phyloP scores from a whole-genome alignment of 2,329 filamentous ascomycete species.

The Graphilbum ipis-grandicollis region DNA sequence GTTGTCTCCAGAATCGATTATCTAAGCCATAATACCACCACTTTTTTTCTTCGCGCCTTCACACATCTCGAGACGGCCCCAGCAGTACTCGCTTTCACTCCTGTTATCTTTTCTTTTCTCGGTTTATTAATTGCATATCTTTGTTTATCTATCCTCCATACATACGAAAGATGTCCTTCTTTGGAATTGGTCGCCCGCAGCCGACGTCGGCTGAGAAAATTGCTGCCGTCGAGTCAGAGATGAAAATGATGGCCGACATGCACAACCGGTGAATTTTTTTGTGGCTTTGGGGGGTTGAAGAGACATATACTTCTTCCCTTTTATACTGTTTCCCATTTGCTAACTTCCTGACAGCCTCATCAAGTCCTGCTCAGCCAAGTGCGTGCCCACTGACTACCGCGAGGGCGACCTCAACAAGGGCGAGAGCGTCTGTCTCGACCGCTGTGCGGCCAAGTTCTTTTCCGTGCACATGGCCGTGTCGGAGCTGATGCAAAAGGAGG shows the following conservation, averaged over 20 bases:
- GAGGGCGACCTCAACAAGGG: slow-evolving; percentile 97
- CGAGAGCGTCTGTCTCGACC: slow-evolving; percentile 94
- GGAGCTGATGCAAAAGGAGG: slow-evolving; percentile 88
- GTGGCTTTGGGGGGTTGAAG: no score
- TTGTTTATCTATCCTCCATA: no score
- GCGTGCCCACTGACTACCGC: slow-evolving; percentile 80
- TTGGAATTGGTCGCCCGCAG: slow-evolving; percentile 45
- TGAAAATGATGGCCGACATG: slow-evolving; percentile 91
- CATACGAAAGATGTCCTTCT: slow-evolving; percentile 11
- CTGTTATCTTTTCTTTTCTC: no score
- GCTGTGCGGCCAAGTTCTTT: slow-evolving; percentile 96
- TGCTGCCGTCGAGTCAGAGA: slow-evolving; percentile 85
- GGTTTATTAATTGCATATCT: no score
- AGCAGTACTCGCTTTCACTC: no score
- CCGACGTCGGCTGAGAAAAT: slow-evolving; percentile 95
- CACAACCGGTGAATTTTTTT: slow-evolving; percentile 63
- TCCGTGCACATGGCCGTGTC: slow-evolving; percentile 96
- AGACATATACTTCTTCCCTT: no score
- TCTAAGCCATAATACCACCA: no score
- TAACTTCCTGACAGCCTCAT: slow-evolving; percentile 45
- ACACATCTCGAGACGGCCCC: no score
- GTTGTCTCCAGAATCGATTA: no score
- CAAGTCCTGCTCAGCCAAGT: slow-evolving; percentile 84
- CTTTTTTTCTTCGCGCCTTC: no score
- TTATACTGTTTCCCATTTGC: slow-evolving; percentile 2